A percentile compares a stretch with the other conserved stretches of the same genome.
These are phyloP conservation scores for Microascus cirrosus DNA, from an alignment of 2,329 filamentous ascomycete genomes.

Conservation along the genomic window DNA sequence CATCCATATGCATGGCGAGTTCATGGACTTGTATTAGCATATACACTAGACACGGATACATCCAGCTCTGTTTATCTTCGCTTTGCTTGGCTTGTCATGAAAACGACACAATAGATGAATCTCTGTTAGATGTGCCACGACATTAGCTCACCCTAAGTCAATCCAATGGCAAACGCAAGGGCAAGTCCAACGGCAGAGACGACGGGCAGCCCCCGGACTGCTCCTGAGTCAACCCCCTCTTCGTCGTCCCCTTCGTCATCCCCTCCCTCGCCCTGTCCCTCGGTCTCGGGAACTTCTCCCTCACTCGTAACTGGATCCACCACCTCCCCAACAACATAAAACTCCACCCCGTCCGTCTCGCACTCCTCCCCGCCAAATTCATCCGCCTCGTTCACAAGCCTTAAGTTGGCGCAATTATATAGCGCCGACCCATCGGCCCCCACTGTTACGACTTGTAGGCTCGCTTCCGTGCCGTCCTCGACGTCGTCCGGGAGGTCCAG, in stretches of 20 bases:
- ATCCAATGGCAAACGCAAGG: slow-evolving; percentile 22
- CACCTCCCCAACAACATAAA: slow-evolving; percentile 16
- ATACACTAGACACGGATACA: slow-evolving; percentile 6
- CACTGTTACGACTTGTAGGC: slow-evolving; percentile 58
- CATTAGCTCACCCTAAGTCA: too few relatives aligned
- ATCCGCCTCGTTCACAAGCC: slow-evolving; percentile 43
- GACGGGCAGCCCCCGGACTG: slow-evolving; percentile 11
- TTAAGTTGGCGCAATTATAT: slow-evolving; percentile 69
- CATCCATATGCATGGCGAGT: slow-evolving; percentile 5
- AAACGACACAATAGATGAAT: not conserved
- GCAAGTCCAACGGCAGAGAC: slow-evolving; percentile 24
- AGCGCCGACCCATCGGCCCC: slow-evolving; percentile 47
- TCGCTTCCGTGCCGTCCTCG: slow-evolving; percentile 50
- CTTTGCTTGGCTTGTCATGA: not conserved
- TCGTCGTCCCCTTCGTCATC: slow-evolving; percentile 4
- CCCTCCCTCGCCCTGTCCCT: not conserved
- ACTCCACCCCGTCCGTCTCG: slow-evolving; percentile 13
- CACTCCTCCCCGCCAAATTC: slow-evolving; percentile 37
- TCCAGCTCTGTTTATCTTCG: slow-evolving; percentile 3
- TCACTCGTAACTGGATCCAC: slow-evolving; percentile 12
- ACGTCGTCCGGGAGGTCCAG: slow-evolving; percentile 39
- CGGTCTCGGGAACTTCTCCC: slow-evolving; percentile 1
- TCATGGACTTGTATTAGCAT: slow-evolving; percentile 6
- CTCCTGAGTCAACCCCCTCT: slow-evolving; percentile 6
- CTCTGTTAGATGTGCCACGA: too few relatives aligned